Percentiles rank a stretch among this genome's conserved stretches.
phyloP scores from a whole-genome alignment of 371 early-diverging fungal species.

The Mortierella sp. region DNA sequence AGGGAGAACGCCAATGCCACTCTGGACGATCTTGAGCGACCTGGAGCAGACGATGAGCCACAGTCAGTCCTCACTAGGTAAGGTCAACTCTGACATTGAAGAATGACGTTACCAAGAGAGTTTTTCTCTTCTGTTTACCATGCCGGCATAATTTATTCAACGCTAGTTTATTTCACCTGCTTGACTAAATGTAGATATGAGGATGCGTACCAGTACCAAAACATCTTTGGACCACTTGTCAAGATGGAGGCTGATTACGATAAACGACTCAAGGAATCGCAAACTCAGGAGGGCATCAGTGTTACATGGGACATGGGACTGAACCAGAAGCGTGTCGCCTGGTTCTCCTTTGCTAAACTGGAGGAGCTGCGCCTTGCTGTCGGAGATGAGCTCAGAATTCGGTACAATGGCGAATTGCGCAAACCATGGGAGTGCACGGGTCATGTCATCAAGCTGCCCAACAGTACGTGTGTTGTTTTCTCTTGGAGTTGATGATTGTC shows the following conservation, averaged over 20 bases:
- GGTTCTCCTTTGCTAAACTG: conserved; percentile 92
- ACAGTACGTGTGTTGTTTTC: conserved; percentile 67
- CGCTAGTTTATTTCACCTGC: neutral
- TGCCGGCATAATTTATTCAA: neutral
- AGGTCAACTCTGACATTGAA: neutral
- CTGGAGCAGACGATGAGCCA: conserved; percentile 90
- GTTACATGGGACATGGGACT: conserved; percentile 98
- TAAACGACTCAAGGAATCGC: conserved; percentile 93
- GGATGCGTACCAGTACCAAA: conserved; percentile 97
- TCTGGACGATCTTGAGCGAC: conserved; percentile 88
- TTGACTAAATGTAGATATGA: conserved; percentile 76
- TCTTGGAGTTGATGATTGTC: neutral
- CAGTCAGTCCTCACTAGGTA: conserved; percentile 84
- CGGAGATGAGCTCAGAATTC: conserved; percentile 95
- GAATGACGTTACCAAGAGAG: neutral
- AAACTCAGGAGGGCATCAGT: conserved; percentile 95
- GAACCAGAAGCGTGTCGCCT: conserved; percentile 94
- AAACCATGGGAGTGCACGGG: conserved; percentile 92
- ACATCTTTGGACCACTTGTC: conserved; percentile 95
- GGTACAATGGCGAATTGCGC: conserved; percentile 90
- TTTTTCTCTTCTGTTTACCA: neutral
- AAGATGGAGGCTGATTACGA: conserved; percentile 98
- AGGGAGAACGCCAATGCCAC: conserved; percentile 82
- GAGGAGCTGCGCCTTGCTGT: conserved; percentile 96
- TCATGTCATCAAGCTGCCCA: conserved; percentile 96